Percentiles rank a stretch among this genome's conserved stretches.
Conservation (phyloP, 1,139 yeast species). For the Hemisphaericaspora lyxosophila region DNA sequence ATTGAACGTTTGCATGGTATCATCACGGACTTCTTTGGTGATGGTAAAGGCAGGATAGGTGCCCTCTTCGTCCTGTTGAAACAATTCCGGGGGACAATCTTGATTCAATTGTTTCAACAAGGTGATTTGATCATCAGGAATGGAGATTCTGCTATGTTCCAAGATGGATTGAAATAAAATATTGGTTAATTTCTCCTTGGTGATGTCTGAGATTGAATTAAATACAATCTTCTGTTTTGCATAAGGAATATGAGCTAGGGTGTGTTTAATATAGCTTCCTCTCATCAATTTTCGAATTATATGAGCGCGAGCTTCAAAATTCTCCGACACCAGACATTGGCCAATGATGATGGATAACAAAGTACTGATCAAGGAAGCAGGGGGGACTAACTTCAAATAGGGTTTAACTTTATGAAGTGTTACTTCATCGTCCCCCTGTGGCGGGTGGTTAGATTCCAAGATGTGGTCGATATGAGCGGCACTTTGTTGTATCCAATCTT, state of each 20-base stretch:
- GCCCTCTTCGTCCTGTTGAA: neutral
- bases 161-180: conserved; percentile 20
- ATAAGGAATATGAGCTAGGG: too few relatives aligned
- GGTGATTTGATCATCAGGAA: conserved; percentile 19
- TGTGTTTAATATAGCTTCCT: neutral
- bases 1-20: too few relatives aligned
- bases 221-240: conserved; percentile 6
- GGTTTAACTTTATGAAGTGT: conserved; percentile 8
- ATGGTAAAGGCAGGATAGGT: conserved; percentile 5
- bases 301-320: neutral
- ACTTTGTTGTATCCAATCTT: conserved; percentile 8
- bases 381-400: conserved; percentile 7
- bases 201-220: neutral
- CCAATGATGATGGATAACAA: neutral
- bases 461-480: conserved; percentile 14
- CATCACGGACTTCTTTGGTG: too few relatives aligned
- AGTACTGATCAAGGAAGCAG: neutral
- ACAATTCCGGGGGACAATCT: conserved; percentile 2
- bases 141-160: neutral
- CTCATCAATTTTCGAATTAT: conserved; percentile 5
- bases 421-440: conserved; percentile 6
- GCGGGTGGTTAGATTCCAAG: conserved; percentile 11
- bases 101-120: too few relatives aligned
- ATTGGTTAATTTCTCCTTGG: conserved; percentile 7
- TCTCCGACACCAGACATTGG: neutral